Conservation (phyloP, 371 early-diverging fungal genomes). For the Mucor lusitanicus region DNA sequence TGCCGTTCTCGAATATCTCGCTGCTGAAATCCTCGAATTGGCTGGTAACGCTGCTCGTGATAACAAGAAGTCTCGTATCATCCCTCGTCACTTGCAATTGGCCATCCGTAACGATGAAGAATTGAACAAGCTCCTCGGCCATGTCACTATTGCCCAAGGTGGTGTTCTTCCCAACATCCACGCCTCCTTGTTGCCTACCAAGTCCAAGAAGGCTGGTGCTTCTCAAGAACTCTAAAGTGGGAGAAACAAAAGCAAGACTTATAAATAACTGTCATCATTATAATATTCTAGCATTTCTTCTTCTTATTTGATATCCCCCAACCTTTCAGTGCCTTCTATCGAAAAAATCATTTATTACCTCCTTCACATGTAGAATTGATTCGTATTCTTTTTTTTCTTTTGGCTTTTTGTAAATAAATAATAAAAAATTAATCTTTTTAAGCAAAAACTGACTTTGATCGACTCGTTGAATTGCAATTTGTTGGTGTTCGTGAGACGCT, state of each 20-base stretch:
- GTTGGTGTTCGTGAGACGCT: no score
- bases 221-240: constrained; percentile 48
- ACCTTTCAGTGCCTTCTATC: background rate
- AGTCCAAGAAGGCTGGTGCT: constrained; percentile 72
- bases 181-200: constrained; percentile 70
- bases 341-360: constrained; percentile 12
- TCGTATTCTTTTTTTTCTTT: constrained; percentile 8
- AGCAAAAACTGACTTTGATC: background rate
- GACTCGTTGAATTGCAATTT: no score
- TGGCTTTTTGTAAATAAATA: constrained; percentile 21
- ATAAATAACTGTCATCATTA: constrained; percentile 7
- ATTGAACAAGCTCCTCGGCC: constrained; percentile 92
- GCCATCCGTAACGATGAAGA: constrained; percentile 97
- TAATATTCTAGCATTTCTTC: constrained; percentile 15
- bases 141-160: constrained; percentile 88
- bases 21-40: constrained; percentile 96
- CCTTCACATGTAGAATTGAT: constrained; percentile 18
- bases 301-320: constrained; percentile 20
- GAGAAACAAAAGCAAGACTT: constrained; percentile 8
- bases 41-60: constrained; percentile 96
- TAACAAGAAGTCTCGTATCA: constrained; percentile 95
- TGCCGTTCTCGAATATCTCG: constrained; percentile 95
- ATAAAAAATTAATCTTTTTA: background rate
- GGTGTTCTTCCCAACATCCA: constrained; percentile 90
- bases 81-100: constrained; percentile 87